Evolutionary conservation across 2,329 filamentous ascomycete species (phyloP), one percentile per base, ranked within the genome.

Genomic region (Alternaria gaisen): DNA sequence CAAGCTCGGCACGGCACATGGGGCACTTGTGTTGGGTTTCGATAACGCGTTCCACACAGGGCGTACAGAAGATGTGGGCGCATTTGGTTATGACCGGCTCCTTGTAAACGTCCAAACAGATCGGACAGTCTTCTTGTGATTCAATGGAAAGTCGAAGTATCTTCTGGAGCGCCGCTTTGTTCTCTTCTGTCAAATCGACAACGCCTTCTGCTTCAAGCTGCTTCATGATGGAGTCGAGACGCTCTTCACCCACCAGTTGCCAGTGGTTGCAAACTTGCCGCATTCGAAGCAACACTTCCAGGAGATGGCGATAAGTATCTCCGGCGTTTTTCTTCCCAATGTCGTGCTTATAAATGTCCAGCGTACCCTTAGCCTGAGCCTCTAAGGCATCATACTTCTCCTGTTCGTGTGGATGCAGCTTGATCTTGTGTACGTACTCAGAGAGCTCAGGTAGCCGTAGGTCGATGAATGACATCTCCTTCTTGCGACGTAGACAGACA

Each of bases 221-320:
- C 20, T 86, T 82, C 73, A 94, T 83, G 22, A 97, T 84, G n/a
- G 88, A 87, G 10, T 86, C 85, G n/a, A 96, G 84, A 12, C 91
- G 88, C 32, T 77, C 74, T 64, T 90, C 84, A 51, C 89, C 90
- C 72, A 91, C 92, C 11, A 97, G 85, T 9, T 90, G 89, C 92
- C 92, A 96, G 75, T 97, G 93, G 66, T 94, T 93, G 79, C 93
- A 97, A 75, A 91, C 86, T 79, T 97, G 93, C 18, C 94, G 87
- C 67, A 97, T 86, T 12, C 94, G 89, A 6, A 97, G 86, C 5
- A 97, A 84, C 16, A 93, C 87, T 77, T 97, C 93, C 11, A 97
- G 84, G 1, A 97, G 84, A 70, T 90, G 87, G 9, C 90, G 88
- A 73, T 95, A 96, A 0, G 75, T 73, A 14, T 76, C 74, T 16